Percentiles rank a stretch among this genome's conserved stretches.
These are phyloP conservation scores for Xylaria sp. DNA, from an alignment of 2,329 filamentous ascomycete genomes.

Conservation along the genomic window DNA sequence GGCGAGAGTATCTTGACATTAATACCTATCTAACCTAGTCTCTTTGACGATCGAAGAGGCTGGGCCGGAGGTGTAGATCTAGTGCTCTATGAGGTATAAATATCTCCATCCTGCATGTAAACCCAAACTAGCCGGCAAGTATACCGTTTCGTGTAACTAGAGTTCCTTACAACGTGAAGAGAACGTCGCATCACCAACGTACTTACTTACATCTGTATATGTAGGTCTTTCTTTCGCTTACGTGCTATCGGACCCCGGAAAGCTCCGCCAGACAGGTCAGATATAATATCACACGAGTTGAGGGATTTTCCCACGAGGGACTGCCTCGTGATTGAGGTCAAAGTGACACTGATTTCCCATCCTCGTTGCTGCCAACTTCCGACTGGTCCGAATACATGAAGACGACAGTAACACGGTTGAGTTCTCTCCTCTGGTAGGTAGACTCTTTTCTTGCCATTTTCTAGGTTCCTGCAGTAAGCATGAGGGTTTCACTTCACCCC, in stretches of 20 bases:
- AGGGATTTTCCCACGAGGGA: constrained; percentile 22
- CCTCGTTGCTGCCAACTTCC: constrained; percentile 7
- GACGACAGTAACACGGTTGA: not conserved
- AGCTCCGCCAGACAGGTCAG: constrained; percentile 24
- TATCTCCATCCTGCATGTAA: constrained; percentile 21
- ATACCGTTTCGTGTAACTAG: constrained; percentile 7
- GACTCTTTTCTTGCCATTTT: constrained; percentile 20
- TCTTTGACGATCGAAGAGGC: not conserved
- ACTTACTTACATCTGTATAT: constrained; percentile 4
- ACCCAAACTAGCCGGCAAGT: constrained; percentile 21
- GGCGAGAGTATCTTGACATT: not conserved
- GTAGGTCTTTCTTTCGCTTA: constrained; percentile 15
- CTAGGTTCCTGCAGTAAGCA: constrained; percentile 16
- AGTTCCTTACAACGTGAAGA: not conserved
- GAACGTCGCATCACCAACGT: constrained; percentile 2
- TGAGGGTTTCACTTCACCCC: constrained; percentile 3
- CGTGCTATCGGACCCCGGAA: constrained; percentile 22
- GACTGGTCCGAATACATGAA: constrained; percentile 27
- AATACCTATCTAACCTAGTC: not conserved
- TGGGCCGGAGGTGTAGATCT: constrained; percentile 3
- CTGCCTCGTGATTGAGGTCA: constrained; percentile 26
- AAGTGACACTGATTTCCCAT: constrained; percentile 15
- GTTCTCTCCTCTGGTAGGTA: constrained; percentile 21
- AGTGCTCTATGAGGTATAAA: constrained; percentile 1
- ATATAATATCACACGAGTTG: constrained; percentile 21